These are phyloP conservation scores for Paraconiothyrium sp. DNA, from an alignment of 2,329 filamentous ascomycete genomes.

Conservation along the genomic window DNA sequence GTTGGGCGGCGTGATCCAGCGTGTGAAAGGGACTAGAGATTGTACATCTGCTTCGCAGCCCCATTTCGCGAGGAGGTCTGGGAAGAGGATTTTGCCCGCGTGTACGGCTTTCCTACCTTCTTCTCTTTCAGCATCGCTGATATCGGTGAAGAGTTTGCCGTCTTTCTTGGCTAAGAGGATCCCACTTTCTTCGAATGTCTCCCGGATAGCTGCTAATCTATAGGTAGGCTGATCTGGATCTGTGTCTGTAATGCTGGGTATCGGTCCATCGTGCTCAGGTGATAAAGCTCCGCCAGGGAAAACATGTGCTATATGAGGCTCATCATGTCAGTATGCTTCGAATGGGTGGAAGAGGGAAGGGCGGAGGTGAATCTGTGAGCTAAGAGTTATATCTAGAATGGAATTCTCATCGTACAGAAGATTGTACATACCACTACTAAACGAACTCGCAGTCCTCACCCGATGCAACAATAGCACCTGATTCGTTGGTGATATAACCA, in stretches of 20 bases:
- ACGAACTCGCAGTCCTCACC: constrained; percentile 66
- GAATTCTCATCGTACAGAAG: neutral
- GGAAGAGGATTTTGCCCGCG: constrained; percentile 70
- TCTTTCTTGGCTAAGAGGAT: constrained; percentile 75
- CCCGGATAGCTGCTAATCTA: constrained; percentile 83
- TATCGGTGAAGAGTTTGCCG: constrained; percentile 65
- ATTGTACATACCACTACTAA: neutral
- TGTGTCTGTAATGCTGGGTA: constrained; percentile 61
- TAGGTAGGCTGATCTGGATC: constrained; percentile 75
- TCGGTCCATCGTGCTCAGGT: constrained; percentile 75
- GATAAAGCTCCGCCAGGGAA: constrained; percentile 93
- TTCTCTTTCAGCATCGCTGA: constrained; percentile 69
- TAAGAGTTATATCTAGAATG: neutral
- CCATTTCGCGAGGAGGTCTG: constrained; percentile 68
- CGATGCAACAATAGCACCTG: constrained; percentile 89
- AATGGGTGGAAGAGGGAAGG: constrained; percentile 77
- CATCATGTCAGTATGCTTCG: neutral
- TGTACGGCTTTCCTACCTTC: constrained; percentile 75
- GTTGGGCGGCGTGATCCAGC: constrained; percentile 85
- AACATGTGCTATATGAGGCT: constrained; percentile 77
- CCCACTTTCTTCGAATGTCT: constrained; percentile 95
- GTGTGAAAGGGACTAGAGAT: constrained; percentile 80
- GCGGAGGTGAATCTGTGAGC: too few species aligned
- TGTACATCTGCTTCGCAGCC: constrained; percentile 73
- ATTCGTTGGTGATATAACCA: constrained; percentile 86